Evolutionary conservation across 2,329 filamentous ascomycete species (phyloP), one percentile per base, ranked within the genome.

Genomic region (Hypoxylon sp.): DNA sequence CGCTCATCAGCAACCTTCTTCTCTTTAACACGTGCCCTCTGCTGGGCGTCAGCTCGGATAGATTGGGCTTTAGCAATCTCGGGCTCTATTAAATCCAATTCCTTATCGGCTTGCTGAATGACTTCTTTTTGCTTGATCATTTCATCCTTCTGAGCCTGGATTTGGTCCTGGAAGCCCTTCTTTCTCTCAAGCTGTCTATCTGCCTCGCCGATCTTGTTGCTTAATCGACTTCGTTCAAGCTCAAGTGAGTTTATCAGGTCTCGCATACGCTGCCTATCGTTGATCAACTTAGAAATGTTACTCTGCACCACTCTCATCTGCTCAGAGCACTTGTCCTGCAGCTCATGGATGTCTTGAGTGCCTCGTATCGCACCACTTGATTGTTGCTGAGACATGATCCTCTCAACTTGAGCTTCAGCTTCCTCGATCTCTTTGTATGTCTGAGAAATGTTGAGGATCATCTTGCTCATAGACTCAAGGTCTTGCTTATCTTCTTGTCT

Each of bases 151-250:
- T 93, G 86, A 62, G 92, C 88, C 66, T 93, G 89, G 33, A 98
- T 89, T 69, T 94, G 92, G 44, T 84, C 83, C 68, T 89, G 84
- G 22, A 97, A 84, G 48, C 88, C 86, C 42, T 87, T 86, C 82
- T 95, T 97, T 80, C 93, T 94, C 78, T 97, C 94, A 27, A 98
- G 84, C 74, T 95, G 90, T 65, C 91, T 90, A 53, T 87, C 85
- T 1, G 92, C 89, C 58, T 87, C 88, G 73, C 86, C 90, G 57
- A 98, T 85, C 71, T 92, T 92, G 76, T 91, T 91, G 67, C 87
- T 89, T 44, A 92, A 83, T 79, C 97, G 92, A 75, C 92, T 91
- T 66, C 90, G 86, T 76, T 96, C 90, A 3, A 96, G 85, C 79
- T 98, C 94, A 27, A 97, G 83, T 14, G 85, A 83, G 70, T 86